Evolutionary conservation across 2,329 filamentous ascomycete genomes (phyloP).

Genomic region (Penicillium sp.): DNA sequence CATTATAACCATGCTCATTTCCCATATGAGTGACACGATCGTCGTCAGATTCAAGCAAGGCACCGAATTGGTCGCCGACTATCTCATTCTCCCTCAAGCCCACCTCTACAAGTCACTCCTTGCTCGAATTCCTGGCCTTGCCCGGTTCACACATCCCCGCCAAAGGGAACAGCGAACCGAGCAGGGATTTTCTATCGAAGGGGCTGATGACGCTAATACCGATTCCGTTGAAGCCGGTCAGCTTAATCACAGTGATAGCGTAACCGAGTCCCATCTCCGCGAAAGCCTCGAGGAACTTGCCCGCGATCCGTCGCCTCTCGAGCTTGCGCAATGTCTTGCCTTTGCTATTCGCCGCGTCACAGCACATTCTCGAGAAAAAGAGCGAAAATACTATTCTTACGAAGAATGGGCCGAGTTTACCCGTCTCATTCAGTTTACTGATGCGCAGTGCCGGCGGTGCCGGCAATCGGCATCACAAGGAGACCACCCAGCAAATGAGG

Average conservation of each 20-base stretch:
- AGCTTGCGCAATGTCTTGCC: slow-evolving; percentile 61
- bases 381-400: slow-evolving; percentile 67
- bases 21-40: slow-evolving; percentile 78
- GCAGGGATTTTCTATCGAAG: slow-evolving; percentile 47
- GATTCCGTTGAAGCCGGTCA: background rate
- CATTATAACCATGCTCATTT: slow-evolving; percentile 81
- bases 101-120: slow-evolving; percentile 54
- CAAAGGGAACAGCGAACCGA: slow-evolving; percentile 46
- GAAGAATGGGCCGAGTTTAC: slow-evolving; percentile 86
- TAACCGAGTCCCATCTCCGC: slow-evolving; percentile 7
- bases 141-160: slow-evolving; percentile 37
- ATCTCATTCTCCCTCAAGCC: slow-evolving; percentile 61
- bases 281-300: slow-evolving; percentile 46
- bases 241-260: background rate
- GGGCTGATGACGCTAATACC: slow-evolving; percentile 24
- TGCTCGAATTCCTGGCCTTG: slow-evolving; percentile 43
- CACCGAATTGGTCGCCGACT: slow-evolving; percentile 59
- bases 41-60: slow-evolving; percentile 63
- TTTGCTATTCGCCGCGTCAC: slow-evolving; percentile 66
- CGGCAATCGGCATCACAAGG: slow-evolving; percentile 2
- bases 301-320: slow-evolving; percentile 49
- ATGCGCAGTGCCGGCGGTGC: slow-evolving; percentile 30
- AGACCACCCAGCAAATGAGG: background rate
- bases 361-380: slow-evolving; percentile 56
- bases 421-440: slow-evolving; percentile 62